A percentile compares a stretch with the other conserved stretches of the same genome.
Evolutionary conservation across 2,329 filamentous ascomycete genomes (phyloP).

Genomic region (Exophiala calicioides): DNA sequence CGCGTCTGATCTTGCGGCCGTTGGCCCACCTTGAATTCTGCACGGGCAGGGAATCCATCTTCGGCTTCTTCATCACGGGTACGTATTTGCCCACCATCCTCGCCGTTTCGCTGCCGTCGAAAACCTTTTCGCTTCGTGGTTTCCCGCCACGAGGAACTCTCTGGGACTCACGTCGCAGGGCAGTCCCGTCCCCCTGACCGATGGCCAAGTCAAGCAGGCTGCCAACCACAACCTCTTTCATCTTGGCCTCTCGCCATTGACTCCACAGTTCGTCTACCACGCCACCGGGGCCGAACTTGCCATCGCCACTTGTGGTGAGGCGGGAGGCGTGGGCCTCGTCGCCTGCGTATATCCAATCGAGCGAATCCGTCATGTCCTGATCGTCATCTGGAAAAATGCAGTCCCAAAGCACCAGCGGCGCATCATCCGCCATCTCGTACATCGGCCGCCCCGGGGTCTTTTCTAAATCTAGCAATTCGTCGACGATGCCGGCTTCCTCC

Average conservation of each 20-base stretch:
- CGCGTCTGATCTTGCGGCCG: constrained; percentile 49
- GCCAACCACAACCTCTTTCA: constrained; percentile 82
- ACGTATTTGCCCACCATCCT: constrained; percentile 60
- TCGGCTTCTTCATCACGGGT: constrained; percentile 57
- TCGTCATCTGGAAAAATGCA: constrained; percentile 74
- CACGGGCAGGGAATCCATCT: constrained; percentile 60
- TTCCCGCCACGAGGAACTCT: constrained; percentile 24
- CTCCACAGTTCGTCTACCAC: constrained; percentile 78
- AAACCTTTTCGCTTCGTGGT: constrained; percentile 53
- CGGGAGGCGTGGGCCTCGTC: constrained; percentile 54
- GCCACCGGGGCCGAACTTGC: constrained; percentile 65
- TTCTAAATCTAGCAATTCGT: constrained; percentile 70
- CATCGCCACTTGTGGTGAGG: constrained; percentile 50
- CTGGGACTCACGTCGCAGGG: constrained; percentile 32
- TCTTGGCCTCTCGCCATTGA: constrained; percentile 79
- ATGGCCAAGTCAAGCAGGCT: constrained; percentile 68
- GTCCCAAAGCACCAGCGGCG: constrained; percentile 92
- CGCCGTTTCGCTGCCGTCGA: constrained; percentile 59
- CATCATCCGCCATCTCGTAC: constrained; percentile 89
- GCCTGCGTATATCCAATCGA: constrained; percentile 79
- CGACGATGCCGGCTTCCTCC: constrained; percentile 72
- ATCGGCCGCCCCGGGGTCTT: constrained; percentile 74
- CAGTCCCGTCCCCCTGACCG: constrained; percentile 40
- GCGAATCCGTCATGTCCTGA: constrained; percentile 56
- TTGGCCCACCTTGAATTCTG: constrained; percentile 62